Evolutionary conservation across 192 early-diverging fungal species (phyloP).

Genomic region (Podila clonocystis): DNA sequence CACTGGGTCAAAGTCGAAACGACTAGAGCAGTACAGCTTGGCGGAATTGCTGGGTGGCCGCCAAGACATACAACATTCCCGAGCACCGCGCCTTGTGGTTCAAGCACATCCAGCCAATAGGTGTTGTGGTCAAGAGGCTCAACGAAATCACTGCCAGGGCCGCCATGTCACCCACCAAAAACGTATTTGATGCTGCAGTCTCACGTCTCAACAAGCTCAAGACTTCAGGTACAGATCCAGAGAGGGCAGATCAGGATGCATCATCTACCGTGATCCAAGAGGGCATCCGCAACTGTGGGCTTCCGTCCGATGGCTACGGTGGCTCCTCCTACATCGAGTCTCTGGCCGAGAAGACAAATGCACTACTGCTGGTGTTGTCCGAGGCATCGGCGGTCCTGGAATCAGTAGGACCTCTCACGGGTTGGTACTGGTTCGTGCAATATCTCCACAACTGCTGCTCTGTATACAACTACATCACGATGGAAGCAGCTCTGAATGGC

Average conservation of each 20-base stretch:
- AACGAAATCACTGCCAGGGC: neutral
- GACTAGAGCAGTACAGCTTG: conserved; percentile 25
- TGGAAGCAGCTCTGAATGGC: conserved; percentile 4
- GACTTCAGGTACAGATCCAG: neutral
- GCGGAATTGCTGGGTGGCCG: conserved; percentile 14
- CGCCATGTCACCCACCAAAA: conserved; percentile 17
- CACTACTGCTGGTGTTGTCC: conserved; percentile 7
- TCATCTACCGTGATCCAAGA: conserved; percentile 15
- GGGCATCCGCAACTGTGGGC: conserved; percentile 39
- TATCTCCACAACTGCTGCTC: conserved; percentile 18
- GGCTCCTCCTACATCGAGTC: conserved; percentile 32
- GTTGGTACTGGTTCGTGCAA: conserved; percentile 50
- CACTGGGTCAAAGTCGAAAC: conserved; percentile 38
- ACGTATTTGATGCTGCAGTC: conserved; percentile 39
- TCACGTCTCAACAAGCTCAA: conserved; percentile 24
- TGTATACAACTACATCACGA: neutral
- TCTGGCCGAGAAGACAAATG: conserved; percentile 20
- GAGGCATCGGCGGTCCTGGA: conserved; percentile 10
- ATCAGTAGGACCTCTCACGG: neutral
- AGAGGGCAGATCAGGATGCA: neutral
- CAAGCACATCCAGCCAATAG: too few species aligned
- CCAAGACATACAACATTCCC: conserved; percentile 16
- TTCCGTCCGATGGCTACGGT: conserved; percentile 24
- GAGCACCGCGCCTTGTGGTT: too few species aligned
- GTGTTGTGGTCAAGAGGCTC: neutral